Percentiles rank a stretch among this genome's conserved stretches.
phyloP scores from a whole-genome alignment of 345 rosid genomes.

The Populus simonii region DNA sequence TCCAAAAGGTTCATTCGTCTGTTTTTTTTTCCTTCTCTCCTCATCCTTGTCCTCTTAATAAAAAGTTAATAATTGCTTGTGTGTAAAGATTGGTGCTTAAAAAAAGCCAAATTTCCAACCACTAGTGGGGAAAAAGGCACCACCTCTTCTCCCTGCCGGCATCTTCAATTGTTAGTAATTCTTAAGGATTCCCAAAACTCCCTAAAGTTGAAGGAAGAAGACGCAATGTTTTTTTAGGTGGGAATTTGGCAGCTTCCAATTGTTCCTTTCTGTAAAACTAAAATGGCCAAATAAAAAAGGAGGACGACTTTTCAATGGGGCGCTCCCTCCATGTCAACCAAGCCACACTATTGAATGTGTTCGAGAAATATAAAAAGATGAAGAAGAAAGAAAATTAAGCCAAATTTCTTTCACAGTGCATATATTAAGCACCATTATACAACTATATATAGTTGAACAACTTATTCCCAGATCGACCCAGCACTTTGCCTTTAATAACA shows the following conservation, averaged over 20 bases:
- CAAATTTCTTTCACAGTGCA: background rate
- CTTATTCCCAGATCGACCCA: too few species aligned
- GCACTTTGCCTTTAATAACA: too few species aligned
- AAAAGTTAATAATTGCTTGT: slow-evolving; percentile 40
- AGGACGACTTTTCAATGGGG: slow-evolving; percentile 19
- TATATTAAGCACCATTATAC: too few species aligned
- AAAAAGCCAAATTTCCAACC: slow-evolving; percentile 36
- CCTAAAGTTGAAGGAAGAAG: slow-evolving; percentile 20
- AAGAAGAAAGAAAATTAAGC: background rate
- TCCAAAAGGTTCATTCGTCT: slow-evolving; percentile 39
- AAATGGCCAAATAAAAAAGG: background rate
- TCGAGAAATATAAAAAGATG: background rate
- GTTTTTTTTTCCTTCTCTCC: slow-evolving; percentile 9
- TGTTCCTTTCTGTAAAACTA: slow-evolving; percentile 6
- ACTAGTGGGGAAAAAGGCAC: slow-evolving; percentile 30
- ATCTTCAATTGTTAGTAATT: slow-evolving; percentile 32
- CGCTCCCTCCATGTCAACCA: slow-evolving; percentile 26
- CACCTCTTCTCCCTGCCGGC: slow-evolving; percentile 32
- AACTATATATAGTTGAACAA: too few species aligned
- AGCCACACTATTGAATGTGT: background rate
- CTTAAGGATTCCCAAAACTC: slow-evolving; percentile 41
- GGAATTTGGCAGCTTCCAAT: slow-evolving; percentile 35
- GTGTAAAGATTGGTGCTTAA: slow-evolving; percentile 44
- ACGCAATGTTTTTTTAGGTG: slow-evolving; percentile 43
- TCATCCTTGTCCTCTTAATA: background rate